These are phyloP conservation scores for Microascus cirrosus DNA, from an alignment of 2,329 filamentous ascomycete genomes.

Conservation along the genomic window DNA sequence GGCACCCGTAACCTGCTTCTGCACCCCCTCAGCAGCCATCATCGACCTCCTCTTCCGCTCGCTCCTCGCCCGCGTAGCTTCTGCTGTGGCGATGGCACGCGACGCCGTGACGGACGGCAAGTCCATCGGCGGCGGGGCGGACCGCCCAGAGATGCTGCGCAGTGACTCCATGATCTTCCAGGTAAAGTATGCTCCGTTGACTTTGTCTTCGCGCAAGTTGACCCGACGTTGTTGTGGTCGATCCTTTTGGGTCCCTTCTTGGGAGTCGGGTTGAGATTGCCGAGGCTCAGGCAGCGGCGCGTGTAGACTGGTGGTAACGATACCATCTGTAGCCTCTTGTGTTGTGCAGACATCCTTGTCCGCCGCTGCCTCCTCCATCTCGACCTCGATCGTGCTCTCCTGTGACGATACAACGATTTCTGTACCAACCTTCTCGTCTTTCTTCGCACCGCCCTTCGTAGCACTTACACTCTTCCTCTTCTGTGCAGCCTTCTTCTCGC, in stretches of 20 bases:
- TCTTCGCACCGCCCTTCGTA: conserved; percentile 16
- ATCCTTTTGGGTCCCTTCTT: background rate
- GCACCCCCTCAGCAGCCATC: conserved; percentile 18
- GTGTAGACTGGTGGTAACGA: background rate
- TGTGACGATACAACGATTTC: conserved; percentile 2
- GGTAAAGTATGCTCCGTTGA: conserved; percentile 31
- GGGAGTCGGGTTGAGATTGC: background rate
- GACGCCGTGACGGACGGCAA: background rate
- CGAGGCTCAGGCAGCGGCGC: background rate
- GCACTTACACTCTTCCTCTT: conserved; percentile 4
- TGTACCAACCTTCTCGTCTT: conserved; percentile 19
- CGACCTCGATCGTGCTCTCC: conserved; percentile 14
- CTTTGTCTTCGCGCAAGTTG: conserved; percentile 29
- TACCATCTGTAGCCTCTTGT: background rate
- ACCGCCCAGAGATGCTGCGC: conserved; percentile 19
- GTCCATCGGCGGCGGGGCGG: conserved; percentile 1
- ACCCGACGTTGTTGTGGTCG: background rate
- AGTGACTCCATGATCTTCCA: conserved; percentile 29
- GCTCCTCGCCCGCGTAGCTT: conserved; percentile 5
- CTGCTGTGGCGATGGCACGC: background rate
- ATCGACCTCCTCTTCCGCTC: conserved; percentile 16
- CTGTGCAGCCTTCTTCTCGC: conserved; percentile 1
- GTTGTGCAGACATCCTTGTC: background rate
- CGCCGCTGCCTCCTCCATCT: conserved; percentile 11
- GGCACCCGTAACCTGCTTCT: conserved; percentile 8